Base-by-base conservation (phyloP, 495 filamentous ascomycete genomes). In the Pyrenula aspistea region DNA sequence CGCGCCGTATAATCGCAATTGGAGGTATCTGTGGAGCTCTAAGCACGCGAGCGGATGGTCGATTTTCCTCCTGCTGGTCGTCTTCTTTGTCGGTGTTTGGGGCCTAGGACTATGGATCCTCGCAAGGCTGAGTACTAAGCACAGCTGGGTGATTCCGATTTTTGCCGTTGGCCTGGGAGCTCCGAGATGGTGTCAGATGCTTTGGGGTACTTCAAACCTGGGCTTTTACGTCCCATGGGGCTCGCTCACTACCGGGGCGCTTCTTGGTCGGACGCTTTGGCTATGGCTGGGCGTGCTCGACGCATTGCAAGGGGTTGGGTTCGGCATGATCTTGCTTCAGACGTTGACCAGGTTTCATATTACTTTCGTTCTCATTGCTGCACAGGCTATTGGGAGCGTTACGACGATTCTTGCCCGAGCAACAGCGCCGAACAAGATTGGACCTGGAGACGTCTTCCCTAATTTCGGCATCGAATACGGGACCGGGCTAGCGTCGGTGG, bases 391-490 rank as follows among this genome's bases (percentile, higher is more conserved):
- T 24, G 81, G 82, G 0, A 71, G 73, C 22, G 58, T 77, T 19
- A 77, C 73, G 24, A 84, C 81, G 19, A 83, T 85, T 60, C 62
- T 80, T 22, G 80, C 76, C 2, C 59, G 79, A 11, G 81, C 78
- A 8, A 80, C 74, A 2, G 83, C 82, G 24, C 80, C 81, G 20
- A 71, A 85, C 67, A 68, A 68, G 21, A 65, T 79, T 25, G 83
- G 83, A 12, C 82, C 83, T 19, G 81, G 82, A n/a, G 64, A 70
- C n/a, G 78, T 83, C 12, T 86, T 85, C 63, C 83, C 83, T 2
- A 74, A 82, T 60, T 74, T 85, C 57, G 73, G 75, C 11, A 61
- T 72, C 48, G 72, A 69, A 2, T 53, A 68, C 24, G 52, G 51
- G 48, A 65, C 68, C 4, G 80, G 78, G 2, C 53, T 82, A 12